phyloP scores from a whole-genome alignment of 257 asterid genomes.

The Plantago ovata region DNA sequence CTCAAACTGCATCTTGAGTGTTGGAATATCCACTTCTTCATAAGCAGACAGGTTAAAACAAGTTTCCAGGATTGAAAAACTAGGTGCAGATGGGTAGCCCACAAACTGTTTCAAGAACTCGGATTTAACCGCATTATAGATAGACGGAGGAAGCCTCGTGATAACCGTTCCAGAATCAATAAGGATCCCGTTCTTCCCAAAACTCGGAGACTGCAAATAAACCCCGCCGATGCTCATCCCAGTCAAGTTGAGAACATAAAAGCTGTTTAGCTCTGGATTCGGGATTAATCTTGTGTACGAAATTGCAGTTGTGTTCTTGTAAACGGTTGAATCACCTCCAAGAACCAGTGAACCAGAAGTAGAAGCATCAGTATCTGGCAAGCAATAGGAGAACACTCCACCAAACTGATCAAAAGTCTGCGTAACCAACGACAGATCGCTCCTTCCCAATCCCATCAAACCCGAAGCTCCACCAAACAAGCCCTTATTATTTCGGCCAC shows the following conservation, averaged over 20 bases:
- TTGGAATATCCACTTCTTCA: conserved; percentile 66
- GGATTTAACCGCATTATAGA: conserved; percentile 45
- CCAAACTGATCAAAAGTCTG: conserved; percentile 54
- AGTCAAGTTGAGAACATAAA: conserved; percentile 65
- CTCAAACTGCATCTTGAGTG: conserved; percentile 57
- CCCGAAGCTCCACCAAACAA: conserved; percentile 83
- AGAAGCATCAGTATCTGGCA: conserved; percentile 51
- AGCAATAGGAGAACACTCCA: conserved; percentile 81
- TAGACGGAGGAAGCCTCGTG: conserved; percentile 70
- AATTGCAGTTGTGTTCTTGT: conserved; percentile 52
- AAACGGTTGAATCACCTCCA: conserved; percentile 46
- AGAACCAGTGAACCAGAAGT: conserved; percentile 62
- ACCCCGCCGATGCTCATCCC: conserved; percentile 66
- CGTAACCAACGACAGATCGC: conserved; percentile 62
- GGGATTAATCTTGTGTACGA: conserved; percentile 55
- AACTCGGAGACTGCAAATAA: conserved; percentile 30
- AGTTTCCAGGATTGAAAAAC: conserved; percentile 75
- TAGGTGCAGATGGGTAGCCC: conserved; percentile 59
- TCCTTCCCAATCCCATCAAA: conserved; percentile 78
- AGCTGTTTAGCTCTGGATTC: conserved; percentile 52
- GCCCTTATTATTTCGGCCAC: conserved; percentile 73
- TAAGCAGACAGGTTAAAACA: conserved; percentile 69
- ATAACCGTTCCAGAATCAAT: conserved; percentile 90
- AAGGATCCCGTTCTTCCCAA: conserved; percentile 42
- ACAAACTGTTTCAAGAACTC: conserved; percentile 83